Percentiles rank a stretch among this genome's conserved stretches.
Conservation (phyloP, 805 yeast species). For the Brettanomyces naardenensis region DNA sequence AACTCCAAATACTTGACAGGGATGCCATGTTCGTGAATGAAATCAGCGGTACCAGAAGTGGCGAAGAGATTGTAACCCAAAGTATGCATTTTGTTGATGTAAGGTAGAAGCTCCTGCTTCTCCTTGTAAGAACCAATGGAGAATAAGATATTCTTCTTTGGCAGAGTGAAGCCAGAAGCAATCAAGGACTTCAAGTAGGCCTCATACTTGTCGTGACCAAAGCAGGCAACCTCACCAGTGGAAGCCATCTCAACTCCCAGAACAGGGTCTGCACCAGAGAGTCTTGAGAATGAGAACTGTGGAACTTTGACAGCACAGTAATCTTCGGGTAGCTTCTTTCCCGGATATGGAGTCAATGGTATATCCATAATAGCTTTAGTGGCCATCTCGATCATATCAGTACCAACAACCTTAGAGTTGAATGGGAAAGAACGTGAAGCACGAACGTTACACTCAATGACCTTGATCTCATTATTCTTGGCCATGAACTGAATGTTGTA, state of each 20-base stretch:
- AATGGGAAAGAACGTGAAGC: conserved; percentile 99
- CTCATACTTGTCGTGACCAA: conserved; percentile 93
- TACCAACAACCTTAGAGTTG: conserved; percentile 94
- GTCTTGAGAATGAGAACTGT: conserved; percentile 93
- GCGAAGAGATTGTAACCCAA: conserved; percentile 90
- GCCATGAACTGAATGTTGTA: conserved; percentile 96
- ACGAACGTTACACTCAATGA: conserved; percentile 96
- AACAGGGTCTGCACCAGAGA: conserved; percentile 97
- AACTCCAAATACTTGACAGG: conserved; percentile 95
- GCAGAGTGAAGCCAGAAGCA: conserved; percentile 91
- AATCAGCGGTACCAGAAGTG: conserved; percentile 98
- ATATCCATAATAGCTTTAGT: conserved; percentile 89
- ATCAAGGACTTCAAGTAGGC: conserved; percentile 92
- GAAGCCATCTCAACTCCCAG: conserved; percentile 99
- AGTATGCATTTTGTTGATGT: conserved; percentile 70
- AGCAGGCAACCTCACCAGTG: conserved; percentile 97
- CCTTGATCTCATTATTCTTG: conserved; percentile 91
- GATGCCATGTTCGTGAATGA: conserved; percentile 87
- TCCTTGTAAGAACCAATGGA: conserved; percentile 97
- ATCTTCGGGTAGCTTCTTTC: conserved; percentile 80
- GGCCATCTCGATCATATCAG: conserved; percentile 94
- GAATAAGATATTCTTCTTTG: conserved; percentile 87
- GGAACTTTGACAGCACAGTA: conserved; percentile 97
- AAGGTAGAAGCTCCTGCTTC: conserved; percentile 86
- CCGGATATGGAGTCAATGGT: conserved; percentile 86